Percentiles rank a stretch among this genome's conserved stretches.
These are phyloP conservation scores for Davidsoniella eucalypti DNA, from an alignment of 2,329 filamentous ascomycete genomes.

Conservation along the genomic window DNA sequence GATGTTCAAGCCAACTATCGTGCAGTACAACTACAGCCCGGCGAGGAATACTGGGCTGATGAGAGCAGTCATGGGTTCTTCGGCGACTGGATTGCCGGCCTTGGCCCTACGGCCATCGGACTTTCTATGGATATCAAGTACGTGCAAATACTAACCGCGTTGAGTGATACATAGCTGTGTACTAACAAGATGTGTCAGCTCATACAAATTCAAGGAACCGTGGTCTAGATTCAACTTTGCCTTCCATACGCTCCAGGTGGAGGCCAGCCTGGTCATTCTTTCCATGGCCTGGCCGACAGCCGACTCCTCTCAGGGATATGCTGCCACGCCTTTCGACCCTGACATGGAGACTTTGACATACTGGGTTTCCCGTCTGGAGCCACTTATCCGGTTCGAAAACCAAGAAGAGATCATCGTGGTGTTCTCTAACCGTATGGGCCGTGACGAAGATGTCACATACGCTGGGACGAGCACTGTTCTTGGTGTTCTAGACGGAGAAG, in stretches of 20 bases:
- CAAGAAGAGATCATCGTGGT: constrained; percentile 50
- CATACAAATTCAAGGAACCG: constrained; percentile 11
- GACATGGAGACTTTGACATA: constrained; percentile 60
- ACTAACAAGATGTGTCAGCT: background rate
- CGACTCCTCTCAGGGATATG: constrained; percentile 30
- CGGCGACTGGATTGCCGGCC: constrained; percentile 22
- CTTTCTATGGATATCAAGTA: constrained; percentile 43
- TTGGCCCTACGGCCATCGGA: constrained; percentile 34
- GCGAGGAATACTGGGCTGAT: constrained; percentile 44
- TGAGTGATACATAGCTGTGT: background rate
- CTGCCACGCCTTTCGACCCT: constrained; percentile 35
- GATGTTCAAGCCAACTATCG: constrained; percentile 35
- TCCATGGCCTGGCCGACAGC: constrained; percentile 64
- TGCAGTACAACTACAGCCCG: constrained; percentile 38
- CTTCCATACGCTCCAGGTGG: constrained; percentile 36
- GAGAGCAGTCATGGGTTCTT: constrained; percentile 35
- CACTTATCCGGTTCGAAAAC: constrained; percentile 35
- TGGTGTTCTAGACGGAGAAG: constrained; percentile 45
- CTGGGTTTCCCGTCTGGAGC: constrained; percentile 58
- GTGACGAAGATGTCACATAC: constrained; percentile 49
- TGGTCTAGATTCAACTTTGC: constrained; percentile 21
- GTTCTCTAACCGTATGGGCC: constrained; percentile 53
- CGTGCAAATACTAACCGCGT: constrained; percentile 13
- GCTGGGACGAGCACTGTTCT: constrained; percentile 59
- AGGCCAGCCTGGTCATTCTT: constrained; percentile 48